Evolutionary conservation across 2,329 filamentous ascomycete genomes (phyloP), one percentile per base, ranked within the genome.

Genomic region (Beauveria bassiana): DNA sequence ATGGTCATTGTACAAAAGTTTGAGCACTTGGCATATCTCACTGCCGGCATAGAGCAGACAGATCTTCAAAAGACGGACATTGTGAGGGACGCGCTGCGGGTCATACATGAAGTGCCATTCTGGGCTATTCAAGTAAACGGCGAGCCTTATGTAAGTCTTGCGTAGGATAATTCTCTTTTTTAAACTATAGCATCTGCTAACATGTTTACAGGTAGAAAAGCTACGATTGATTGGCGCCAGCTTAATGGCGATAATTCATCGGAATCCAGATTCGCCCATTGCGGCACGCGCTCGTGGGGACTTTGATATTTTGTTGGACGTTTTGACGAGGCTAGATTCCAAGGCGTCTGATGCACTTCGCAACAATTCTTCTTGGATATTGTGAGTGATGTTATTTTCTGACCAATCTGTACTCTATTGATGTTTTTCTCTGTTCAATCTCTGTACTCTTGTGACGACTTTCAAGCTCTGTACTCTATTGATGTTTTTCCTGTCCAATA

Each of bases 271-370:
- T 3, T 76, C 74, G 5, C 71, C 72, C 0, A 68, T 78, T 1
- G 71, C 73, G 2, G 62, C 71, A 1, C 68, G 76, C 18, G 76
- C 77, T 3, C 69, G 72, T 1, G 65, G 69, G 18, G 75, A 78
- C 26, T 76, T 78, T 52, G 65, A 67, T 1, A 70, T 77, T 1
- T 66, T 78, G 2, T 68, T 78, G 0, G 75, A 78, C 60, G 67
- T 78, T 7, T 65, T 78, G 34, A 73, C 76, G 3, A 66, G 74
- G 16, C 65, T 78, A 5, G 75, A 78, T 49, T 78, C 75, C 0
- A 77, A 75, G 54, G 75, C 77, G 3, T 78, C 76, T 1, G 74
- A 78, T 67, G 72, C 75, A 1, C 64, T 78, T 3, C 69, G 70
- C 53, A 74, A 65, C 55, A 68, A 68, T 22, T 72, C 70, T 0